Percentiles rank a stretch among this genome's conserved stretches.
Conservation (phyloP, 371 early-diverging fungal genomes). For the Mycotypha africana region DNA sequence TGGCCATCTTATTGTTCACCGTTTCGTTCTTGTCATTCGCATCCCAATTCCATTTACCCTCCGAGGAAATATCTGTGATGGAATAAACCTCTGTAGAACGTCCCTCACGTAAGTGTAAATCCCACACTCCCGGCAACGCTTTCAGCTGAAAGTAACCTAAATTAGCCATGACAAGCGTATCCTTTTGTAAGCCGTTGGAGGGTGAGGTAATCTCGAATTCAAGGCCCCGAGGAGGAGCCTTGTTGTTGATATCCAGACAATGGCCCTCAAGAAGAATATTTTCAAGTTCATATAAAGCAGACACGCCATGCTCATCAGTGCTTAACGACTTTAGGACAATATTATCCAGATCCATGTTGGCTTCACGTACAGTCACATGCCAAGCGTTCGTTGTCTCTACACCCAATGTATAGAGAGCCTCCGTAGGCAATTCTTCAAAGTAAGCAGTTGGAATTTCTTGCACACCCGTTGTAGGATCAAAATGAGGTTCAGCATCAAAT, state of each 20-base stretch:
- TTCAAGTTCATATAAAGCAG: slow-evolving; percentile 76
- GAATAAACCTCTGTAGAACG: slow-evolving; percentile 74
- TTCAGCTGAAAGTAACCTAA: slow-evolving; percentile 93
- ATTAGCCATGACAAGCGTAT: slow-evolving; percentile 96
- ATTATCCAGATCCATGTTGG: slow-evolving; percentile 90
- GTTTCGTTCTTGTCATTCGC: slow-evolving; percentile 7
- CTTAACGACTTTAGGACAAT: slow-evolving; percentile 59
- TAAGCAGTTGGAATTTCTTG: slow-evolving; percentile 47
- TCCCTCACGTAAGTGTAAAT: slow-evolving; percentile 73
- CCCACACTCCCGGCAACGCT: slow-evolving; percentile 88
- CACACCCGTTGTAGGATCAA: slow-evolving; percentile 44
- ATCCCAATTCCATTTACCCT: slow-evolving; percentile 37
- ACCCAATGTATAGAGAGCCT: slow-evolving; percentile 80
- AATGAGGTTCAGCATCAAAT: slow-evolving; percentile 54
- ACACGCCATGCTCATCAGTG: slow-evolving; percentile 45
- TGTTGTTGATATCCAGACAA: slow-evolving; percentile 60
- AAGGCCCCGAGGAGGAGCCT: slow-evolving; percentile 79
- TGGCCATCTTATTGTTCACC: slow-evolving; percentile 40
- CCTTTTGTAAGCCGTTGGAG: slow-evolving; percentile 50
- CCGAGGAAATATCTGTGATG: slow-evolving; percentile 60
- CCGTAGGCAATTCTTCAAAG: slow-evolving; percentile 72
- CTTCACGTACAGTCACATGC: slow-evolving; percentile 80
- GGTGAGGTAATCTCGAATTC: slow-evolving; percentile 68
- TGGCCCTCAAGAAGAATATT: slow-evolving; percentile 89
- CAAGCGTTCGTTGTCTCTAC: slow-evolving; percentile 82